Conservation (phyloP, 2,329 filamentous ascomycete species). For the Pezicula rhizophila region DNA sequence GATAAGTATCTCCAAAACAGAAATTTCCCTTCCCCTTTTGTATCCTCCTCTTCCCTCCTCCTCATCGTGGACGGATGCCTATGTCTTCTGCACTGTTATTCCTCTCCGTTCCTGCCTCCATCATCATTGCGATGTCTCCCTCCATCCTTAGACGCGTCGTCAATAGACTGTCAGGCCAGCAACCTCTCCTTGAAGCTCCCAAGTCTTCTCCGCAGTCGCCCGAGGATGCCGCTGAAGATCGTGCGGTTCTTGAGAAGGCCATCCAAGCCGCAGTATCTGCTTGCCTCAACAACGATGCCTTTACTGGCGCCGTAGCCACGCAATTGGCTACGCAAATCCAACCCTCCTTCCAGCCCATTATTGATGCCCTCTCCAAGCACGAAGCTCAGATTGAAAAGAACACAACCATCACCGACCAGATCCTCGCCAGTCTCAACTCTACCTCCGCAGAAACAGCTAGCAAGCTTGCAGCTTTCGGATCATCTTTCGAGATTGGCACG, state of each 20-base stretch:
- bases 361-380: slow-evolving; percentile 2
- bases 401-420: slow-evolving; percentile 1
- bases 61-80: background rate
- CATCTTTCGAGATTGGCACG: slow-evolving; percentile 13
- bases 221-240: slow-evolving; percentile 17
- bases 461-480: slow-evolving; percentile 19
- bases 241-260: slow-evolving; percentile 16
- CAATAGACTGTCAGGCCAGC: slow-evolving; percentile 4
- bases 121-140: slow-evolving; percentile 10
- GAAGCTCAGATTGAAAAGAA: slow-evolving; percentile 4
- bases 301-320: slow-evolving; percentile 22
- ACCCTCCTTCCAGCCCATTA: slow-evolving; percentile 7
- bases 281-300: slow-evolving; percentile 19
- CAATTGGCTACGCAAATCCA: slow-evolving; percentile 23
- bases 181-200: background rate
- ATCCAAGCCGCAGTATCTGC: slow-evolving; percentile 18
- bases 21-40: background rate
- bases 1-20: background rate
- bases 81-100: slow-evolving; percentile 1
- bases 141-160: slow-evolving; percentile 11
- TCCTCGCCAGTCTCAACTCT: slow-evolving; percentile 1
- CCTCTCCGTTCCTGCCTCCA: background rate
- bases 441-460: slow-evolving; percentile 10
- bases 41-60: background rate
- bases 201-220: slow-evolving; percentile 3